Base-by-base conservation (phyloP, 768 basidiomycete genomes). In the Cantharellus anzutake region DNA sequence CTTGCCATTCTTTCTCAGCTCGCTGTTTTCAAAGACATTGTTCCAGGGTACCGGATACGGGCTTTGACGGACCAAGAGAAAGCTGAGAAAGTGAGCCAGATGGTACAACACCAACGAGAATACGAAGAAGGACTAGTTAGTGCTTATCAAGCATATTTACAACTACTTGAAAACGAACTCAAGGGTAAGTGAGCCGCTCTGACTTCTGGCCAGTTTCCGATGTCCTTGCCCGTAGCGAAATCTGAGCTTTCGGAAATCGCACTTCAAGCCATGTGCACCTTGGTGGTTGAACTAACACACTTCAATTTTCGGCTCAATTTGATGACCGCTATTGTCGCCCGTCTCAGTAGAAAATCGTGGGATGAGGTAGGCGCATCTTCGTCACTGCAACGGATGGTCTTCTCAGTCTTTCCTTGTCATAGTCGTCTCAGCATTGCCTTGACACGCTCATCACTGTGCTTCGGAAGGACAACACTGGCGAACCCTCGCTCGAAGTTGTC, bases 271-370 rank as follows among this genome's bases (percentile, higher is more conserved):
- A 84, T 98, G 78, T 93, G 92, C 71, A 83, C 83, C 3, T 75
- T 98, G 51, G 73, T 91, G 35, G 76, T 77, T 20, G 83, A 89
- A 67, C 80, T 82, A 62, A 86, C 89, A 11, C 92, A 98, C 72
- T 99, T 99, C 80, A 99, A 98, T 73, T 98, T 97, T 70, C 81
- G 87, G 51, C 76, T 80, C 64, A 96, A 98, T 73, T 78, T 99
- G 65, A 89, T 96, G 80, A 82, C 81, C 62, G 83, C 84, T 56
- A 74, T 98, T 60, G 81, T 97, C 34, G 81, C 83, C 56, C 80
- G 80, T 11, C 70, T 98, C 53, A 92, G 91, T 68, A 81, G 80
- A 68, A 84, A 79, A 67, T 82, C 84, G 20, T 98, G 93, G 92
- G 86, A 92, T 71, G 76, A 81, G 70, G 94, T 92, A 66, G 48